phyloP scores from a whole-genome alignment of 768 basidiomycete genomes.

The Amanita subjunquillea region DNA sequence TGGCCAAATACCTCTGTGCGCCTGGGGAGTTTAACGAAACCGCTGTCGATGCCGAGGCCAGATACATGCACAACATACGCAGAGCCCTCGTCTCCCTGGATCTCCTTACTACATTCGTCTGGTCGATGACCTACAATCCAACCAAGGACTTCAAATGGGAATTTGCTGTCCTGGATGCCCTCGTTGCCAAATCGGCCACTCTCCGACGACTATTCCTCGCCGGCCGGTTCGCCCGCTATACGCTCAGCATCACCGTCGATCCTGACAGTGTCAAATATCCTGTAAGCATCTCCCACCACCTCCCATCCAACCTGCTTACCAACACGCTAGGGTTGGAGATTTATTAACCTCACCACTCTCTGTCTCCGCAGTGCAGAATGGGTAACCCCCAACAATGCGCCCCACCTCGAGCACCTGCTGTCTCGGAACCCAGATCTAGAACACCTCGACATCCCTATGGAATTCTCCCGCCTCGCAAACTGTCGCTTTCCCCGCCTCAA shows the following conservation, averaged over 20 bases:
- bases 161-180: conserved; percentile 24
- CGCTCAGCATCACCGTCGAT: conserved; percentile 17
- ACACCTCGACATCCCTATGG: conserved; percentile 37
- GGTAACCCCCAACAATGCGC: conserved; percentile 19
- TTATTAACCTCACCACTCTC: conserved; percentile 19
- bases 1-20: conserved; percentile 27
- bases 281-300: conserved; percentile 15
- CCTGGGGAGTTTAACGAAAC: conserved; percentile 13
- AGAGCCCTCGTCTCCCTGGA: conserved; percentile 31
- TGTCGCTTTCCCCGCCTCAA: conserved; percentile 31
- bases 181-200: conserved; percentile 14
- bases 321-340: conserved; percentile 18
- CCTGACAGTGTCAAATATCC: conserved; percentile 25
- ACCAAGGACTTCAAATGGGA: conserved; percentile 26
- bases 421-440: conserved; percentile 19
- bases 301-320: background rate
- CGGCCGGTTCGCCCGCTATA: conserved; percentile 30
- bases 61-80: conserved; percentile 25
- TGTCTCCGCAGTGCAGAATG: conserved; percentile 19
- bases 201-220: conserved; percentile 25
- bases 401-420: conserved; percentile 19
- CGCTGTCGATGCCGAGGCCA: conserved; percentile 17
- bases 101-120: conserved; percentile 30
- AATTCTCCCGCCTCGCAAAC: conserved; percentile 26
- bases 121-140: conserved; percentile 26